phyloP scores from a whole-genome alignment of 2,329 filamentous ascomycete genomes.

The Botrytis aclada region DNA sequence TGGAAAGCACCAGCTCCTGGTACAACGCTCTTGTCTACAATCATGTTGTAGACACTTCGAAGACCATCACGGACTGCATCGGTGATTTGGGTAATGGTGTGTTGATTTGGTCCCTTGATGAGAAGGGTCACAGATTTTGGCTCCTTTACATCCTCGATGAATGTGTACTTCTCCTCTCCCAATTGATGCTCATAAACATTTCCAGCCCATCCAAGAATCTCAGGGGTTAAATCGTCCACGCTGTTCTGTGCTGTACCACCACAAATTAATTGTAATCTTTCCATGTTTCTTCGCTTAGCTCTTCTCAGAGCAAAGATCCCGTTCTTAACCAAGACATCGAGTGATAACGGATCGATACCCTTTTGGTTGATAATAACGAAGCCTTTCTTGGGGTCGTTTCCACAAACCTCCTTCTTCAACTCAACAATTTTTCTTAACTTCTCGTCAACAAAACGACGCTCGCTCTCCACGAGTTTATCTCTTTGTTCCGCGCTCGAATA shows the following conservation, averaged over 20 bases:
- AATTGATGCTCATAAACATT: constrained; percentile 96
- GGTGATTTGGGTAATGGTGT: constrained; percentile 95
- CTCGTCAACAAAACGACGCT: constrained; percentile 90
- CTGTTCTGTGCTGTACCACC: constrained; percentile 92
- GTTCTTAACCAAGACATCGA: constrained; percentile 97
- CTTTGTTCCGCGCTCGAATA: constrained; percentile 96
- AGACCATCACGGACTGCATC: constrained; percentile 94
- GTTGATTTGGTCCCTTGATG: constrained; percentile 96
- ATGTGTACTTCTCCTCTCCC: constrained; percentile 98
- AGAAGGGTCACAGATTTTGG: constrained; percentile 96
- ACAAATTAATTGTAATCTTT: constrained; percentile 91
- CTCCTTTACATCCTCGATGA: constrained; percentile 97
- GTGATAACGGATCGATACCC: constrained; percentile 92
- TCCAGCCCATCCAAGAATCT: constrained; percentile 92
- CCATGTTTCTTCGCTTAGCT: constrained; percentile 98
- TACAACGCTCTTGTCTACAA: constrained; percentile 94
- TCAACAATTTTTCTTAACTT: constrained; percentile 98
- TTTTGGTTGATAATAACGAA: constrained; percentile 99
- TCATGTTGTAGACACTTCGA: constrained; percentile 98
- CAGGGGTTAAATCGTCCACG: constrained; percentile 85
- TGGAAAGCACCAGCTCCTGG: constrained; percentile 96
- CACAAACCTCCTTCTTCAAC: constrained; percentile 96
- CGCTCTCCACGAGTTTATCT: constrained; percentile 96
- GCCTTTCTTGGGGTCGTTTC: constrained; percentile 85
- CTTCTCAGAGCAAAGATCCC: constrained; percentile 90